Base-by-base conservation (phyloP, 768 basidiomycete genomes). In the Chalciporus piperatus region DNA sequence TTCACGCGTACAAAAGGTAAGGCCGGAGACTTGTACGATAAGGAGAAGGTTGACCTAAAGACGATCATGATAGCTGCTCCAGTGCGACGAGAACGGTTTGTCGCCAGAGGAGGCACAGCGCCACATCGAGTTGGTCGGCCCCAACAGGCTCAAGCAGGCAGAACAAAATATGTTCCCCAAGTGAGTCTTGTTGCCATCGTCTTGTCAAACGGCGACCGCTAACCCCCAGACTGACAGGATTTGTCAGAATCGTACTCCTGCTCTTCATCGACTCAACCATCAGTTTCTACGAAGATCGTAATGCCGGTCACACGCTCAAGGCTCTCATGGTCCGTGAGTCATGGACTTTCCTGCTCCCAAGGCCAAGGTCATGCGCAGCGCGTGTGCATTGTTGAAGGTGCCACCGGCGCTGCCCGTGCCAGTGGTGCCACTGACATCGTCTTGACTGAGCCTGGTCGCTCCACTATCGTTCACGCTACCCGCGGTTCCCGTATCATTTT, bases 361-460 rank as follows among this genome's bases (percentile, higher is more conserved):
- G 76, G 96, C 94, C 30, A 90, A 89, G 72, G 91, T 92, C 68
- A 92, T 83, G 76, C 94, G 96, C 50, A 79, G 79, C 55, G 90
- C 66, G 95, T 96, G 87, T 98, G 98, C 57, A 96, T 95, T 57
- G 95, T 98, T 65, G 95, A 98, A 71, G 96, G 95, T 83, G 94
- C 95, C 51, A 98, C 96, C 30, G 95, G 98, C 63, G 95, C 95
- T 61, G 95, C n/a, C n/a, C n/a, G n/a, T n/a, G n/a, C n/a, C n/a
- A n/a, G n/a, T n/a, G n/a, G n/a, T n/a, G n/a, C n/a, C n/a, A n/a
- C n/a, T n/a, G n/a, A n/a, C n/a, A n/a, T n/a, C n/a, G n/a, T n/a
- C n/a, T n/a, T n/a, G n/a, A n/a, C n/a, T n/a, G n/a, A n/a, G n/a
- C n/a, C n/a, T n/a, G n/a, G n/a, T n/a, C n/a, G n/a, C n/a, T n/a